Conservation (phyloP, 306 rosid genomes). For the Arachis stenosperma region DNA sequence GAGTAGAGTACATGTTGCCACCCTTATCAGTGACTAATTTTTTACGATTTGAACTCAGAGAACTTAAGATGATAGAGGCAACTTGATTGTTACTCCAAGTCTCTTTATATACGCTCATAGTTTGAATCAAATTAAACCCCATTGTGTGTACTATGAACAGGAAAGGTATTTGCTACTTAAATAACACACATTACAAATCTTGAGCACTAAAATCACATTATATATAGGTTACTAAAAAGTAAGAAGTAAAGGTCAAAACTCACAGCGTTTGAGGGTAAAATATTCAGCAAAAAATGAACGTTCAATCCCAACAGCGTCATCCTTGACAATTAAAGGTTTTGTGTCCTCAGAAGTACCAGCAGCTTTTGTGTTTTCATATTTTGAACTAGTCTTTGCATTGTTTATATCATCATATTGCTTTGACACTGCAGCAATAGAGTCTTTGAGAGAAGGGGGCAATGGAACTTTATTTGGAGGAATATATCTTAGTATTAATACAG, state of each 20-base stretch:
- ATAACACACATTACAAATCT: slow-evolving; percentile 13
- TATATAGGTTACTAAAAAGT: slow-evolving; percentile 6
- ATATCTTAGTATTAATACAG: slow-evolving; percentile 83
- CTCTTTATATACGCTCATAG: background rate
- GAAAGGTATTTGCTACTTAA: slow-evolving; percentile 2
- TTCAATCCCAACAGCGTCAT: slow-evolving; percentile 49
- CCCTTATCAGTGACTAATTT: too few species aligned
- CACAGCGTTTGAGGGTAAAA: slow-evolving; percentile 57
- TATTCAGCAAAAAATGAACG: slow-evolving; percentile 54
- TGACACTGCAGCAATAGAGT: slow-evolving; percentile 50
- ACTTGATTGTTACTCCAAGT: too few species aligned
- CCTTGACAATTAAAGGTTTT: slow-evolving; percentile 54
- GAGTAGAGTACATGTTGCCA: too few species aligned
- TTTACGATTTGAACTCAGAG: too few species aligned
- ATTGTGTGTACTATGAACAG: slow-evolving; percentile 6
- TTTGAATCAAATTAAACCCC: background rate
- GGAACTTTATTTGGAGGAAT: slow-evolving; percentile 88
- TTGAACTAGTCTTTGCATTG: slow-evolving; percentile 30
- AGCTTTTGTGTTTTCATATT: slow-evolving; percentile 34
- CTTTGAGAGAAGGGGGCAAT: slow-evolving; percentile 68
- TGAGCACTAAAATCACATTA: slow-evolving; percentile 8
- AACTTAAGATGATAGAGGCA: too few species aligned
- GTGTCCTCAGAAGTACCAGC: slow-evolving; percentile 41
- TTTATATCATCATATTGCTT: slow-evolving; percentile 8
- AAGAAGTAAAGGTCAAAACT: slow-evolving; percentile 44